phyloP scores from a whole-genome alignment of 225 moss, liverwort and hornwort species.

The Physcomitrellopsis africana region DNA sequence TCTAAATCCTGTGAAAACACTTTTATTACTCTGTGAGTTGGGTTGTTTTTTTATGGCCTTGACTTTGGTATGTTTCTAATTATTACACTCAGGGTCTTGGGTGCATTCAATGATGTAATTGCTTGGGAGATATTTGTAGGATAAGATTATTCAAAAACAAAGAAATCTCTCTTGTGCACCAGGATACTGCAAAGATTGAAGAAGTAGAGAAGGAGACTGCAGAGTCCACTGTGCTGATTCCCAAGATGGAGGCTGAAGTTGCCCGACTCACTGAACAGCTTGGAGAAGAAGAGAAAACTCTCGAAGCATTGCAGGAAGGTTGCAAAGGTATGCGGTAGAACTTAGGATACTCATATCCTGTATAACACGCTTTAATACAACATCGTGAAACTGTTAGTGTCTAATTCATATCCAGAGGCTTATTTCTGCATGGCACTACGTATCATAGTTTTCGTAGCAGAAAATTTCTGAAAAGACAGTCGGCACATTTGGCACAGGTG shows the following conservation, averaged over 20 bases:
- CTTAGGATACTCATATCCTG: conserved; percentile 16
- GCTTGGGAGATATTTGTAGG: not conserved
- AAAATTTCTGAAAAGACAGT: conserved; percentile 25
- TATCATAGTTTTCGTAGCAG: conserved; percentile 9
- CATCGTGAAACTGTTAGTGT: conserved; percentile 13
- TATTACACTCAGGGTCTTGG: conserved; percentile 1
- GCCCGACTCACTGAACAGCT: conserved; percentile 68
- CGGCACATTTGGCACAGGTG: conserved; percentile 47
- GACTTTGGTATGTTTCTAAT: not conserved
- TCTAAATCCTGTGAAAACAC: conserved; percentile 8
- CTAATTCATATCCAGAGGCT: conserved; percentile 19
- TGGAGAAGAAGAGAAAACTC: conserved; percentile 75
- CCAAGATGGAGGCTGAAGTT: conserved; percentile 78
- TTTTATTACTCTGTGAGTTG: not conserved
- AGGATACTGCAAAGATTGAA: conserved; percentile 85
- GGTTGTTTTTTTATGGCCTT: conserved; percentile 8
- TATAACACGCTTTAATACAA: not conserved
- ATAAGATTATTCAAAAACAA: conserved; percentile 1
- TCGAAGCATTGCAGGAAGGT: conserved; percentile 78
- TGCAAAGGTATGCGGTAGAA: conserved; percentile 68
- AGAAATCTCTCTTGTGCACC: conserved; percentile 27
- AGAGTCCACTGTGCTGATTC: conserved; percentile 71
- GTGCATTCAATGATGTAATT: conserved; percentile 11
- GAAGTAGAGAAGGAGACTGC: conserved; percentile 79
- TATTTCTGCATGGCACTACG: conserved; percentile 3